These are phyloP conservation scores for Candida albicans DNA, from an alignment of 1,139 yeast species.

Conservation along the genomic window DNA sequence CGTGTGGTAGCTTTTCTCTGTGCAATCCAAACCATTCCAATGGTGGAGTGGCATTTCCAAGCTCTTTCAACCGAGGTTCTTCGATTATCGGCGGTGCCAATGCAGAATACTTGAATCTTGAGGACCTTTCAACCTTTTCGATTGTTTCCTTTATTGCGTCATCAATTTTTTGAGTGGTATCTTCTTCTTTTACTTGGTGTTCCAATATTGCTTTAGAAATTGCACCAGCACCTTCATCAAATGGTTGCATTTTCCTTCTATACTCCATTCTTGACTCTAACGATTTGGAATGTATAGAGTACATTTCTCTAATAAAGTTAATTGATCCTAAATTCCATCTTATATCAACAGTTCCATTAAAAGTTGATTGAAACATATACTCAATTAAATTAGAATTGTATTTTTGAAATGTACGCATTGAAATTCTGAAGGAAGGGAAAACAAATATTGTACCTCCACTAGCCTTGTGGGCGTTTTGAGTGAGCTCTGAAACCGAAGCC, in stretches of 20 bases:
- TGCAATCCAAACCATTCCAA: constrained; percentile 97
- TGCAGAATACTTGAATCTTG: constrained; percentile 63
- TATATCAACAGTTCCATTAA: constrained; percentile 88
- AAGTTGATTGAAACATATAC: constrained; percentile 65
- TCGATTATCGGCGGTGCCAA: constrained; percentile 77
- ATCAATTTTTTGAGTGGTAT: constrained; percentile 37
- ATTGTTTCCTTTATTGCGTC: constrained; percentile 57
- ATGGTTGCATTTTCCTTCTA: constrained; percentile 17
- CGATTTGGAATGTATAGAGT: constrained; percentile 57
- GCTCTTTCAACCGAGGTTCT: constrained; percentile 83
- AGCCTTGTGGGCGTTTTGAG: constrained; percentile 56
- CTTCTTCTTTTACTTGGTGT: constrained; percentile 25
- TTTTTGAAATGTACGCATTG: constrained; percentile 74
- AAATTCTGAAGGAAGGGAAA: constrained; percentile 72
- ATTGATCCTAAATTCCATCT: constrained; percentile 93
- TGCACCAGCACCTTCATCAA: constrained; percentile 13
- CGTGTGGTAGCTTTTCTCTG: constrained; percentile 77
- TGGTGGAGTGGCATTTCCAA: constrained; percentile 98
- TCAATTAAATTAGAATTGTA: constrained; percentile 53
- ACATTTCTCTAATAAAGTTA: constrained; percentile 90
- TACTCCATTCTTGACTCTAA: constrained; percentile 39
- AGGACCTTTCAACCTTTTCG: constrained; percentile 60
- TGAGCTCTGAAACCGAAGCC: constrained; percentile 55
- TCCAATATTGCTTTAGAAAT: constrained; percentile 15
- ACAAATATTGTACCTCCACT: constrained; percentile 78